A percentile compares a stretch with the other conserved stretches of the same genome.
These are phyloP conservation scores for Termitomyces sp. DNA, from an alignment of 768 basidiomycete species.

Conservation along the genomic window DNA sequence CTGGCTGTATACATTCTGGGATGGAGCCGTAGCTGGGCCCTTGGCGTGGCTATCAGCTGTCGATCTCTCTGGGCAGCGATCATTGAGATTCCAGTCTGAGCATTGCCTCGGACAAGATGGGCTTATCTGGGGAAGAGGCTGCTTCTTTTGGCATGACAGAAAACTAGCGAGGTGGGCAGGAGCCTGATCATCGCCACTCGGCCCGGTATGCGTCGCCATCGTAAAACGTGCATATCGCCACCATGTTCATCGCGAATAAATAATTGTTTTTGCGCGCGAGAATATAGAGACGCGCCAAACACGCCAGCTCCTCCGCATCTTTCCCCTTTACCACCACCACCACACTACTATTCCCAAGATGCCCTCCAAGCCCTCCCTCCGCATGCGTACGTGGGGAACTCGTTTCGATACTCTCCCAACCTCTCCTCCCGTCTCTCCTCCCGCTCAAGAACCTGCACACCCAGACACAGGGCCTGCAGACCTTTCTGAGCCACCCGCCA, in stretches of 20 bases:
- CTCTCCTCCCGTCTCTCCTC: constrained; percentile 42
- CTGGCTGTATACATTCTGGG: constrained; percentile 19
- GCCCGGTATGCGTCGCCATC: constrained; percentile 33
- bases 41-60: too few relatives aligned
- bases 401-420: constrained; percentile 65
- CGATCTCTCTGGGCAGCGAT: too few relatives aligned
- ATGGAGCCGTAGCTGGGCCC: neutral
- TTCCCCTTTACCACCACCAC: constrained; percentile 9
- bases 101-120: neutral
- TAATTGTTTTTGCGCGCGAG: constrained; percentile 7
- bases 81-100: neutral
- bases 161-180: constrained; percentile 30
- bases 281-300: constrained; percentile 7
- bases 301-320: constrained; percentile 5
- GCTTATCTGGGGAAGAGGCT: neutral
- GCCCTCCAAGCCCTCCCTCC: constrained; percentile 38
- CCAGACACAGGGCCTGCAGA: constrained; percentile 12
- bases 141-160: constrained; percentile 43
- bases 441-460: constrained; percentile 16
- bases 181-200: constrained; percentile 33
- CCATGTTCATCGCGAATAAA: constrained; percentile 9
- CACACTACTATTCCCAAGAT: constrained; percentile 27
- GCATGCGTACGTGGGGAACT: constrained; percentile 61
- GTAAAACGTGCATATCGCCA: constrained; percentile 35
- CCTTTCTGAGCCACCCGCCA: constrained; percentile 19